These are phyloP conservation scores for Circinella minor DNA, from an alignment of 371 early-diverging fungal species.

Conservation along the genomic window DNA sequence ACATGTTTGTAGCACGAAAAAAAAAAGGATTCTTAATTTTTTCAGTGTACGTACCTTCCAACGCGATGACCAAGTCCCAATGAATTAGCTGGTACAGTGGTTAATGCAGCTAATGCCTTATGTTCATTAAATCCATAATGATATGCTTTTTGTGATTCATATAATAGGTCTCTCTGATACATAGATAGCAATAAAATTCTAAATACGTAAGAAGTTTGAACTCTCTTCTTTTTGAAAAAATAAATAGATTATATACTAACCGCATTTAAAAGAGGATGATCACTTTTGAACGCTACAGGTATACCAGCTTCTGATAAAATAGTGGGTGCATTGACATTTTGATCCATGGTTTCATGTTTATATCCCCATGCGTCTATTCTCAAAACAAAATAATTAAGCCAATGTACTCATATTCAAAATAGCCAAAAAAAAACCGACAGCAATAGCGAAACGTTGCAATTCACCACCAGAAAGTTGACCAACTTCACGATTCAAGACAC, in stretches of 20 bases:
- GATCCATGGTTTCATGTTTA: conserved; percentile 74
- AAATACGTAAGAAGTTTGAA: too few relatives aligned
- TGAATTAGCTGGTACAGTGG: conserved; percentile 76
- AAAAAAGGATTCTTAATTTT: too few relatives aligned
- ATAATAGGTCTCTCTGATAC: conserved; percentile 64
- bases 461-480: conserved; percentile 98
- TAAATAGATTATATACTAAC: conserved; percentile 24
- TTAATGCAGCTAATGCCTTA: conserved; percentile 69
- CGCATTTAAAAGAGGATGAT: conserved; percentile 83
- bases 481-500: conserved; percentile 91
- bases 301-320: conserved; percentile 75
- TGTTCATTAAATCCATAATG: conserved; percentile 78
- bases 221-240: too few relatives aligned
- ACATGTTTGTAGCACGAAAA: too few relatives aligned
- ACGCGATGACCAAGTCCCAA: conserved; percentile 74
- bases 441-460: conserved; percentile 99
- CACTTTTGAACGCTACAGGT: conserved; percentile 80
- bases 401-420: too few relatives aligned
- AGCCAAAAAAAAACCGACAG: conserved; percentile 25
- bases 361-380: conserved; percentile 58
- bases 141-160: conserved; percentile 80
- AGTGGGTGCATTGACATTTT: conserved; percentile 64
- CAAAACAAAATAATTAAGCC: too few relatives aligned
- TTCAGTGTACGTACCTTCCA: conserved; percentile 45
- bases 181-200: neutral